Evolutionary conservation across 2,329 filamentous ascomycete species (phyloP).

Genomic region (Botrytis pseudocinerea): DNA sequence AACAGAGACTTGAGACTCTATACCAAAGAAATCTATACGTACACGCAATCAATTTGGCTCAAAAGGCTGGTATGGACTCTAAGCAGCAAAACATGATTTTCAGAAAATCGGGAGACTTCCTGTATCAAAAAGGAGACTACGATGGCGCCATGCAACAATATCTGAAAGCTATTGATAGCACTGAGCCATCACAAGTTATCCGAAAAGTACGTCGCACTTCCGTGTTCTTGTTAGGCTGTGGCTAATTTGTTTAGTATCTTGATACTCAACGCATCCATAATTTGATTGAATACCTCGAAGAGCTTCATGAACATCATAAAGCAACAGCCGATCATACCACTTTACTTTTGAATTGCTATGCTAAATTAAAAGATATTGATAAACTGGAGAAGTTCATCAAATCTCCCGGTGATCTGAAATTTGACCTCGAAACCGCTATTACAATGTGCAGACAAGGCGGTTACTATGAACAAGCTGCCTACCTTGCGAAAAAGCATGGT

Average conservation of each 20-base stretch:
- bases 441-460: constrained; percentile 96
- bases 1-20: constrained; percentile 88
- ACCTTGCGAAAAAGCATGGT: constrained; percentile 88
- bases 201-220: constrained; percentile 63
- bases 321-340: constrained; percentile 96
- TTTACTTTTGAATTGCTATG: constrained; percentile 92
- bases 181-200: constrained; percentile 94
- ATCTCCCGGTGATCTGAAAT: constrained; percentile 89
- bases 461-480: constrained; percentile 95
- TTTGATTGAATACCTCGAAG: constrained; percentile 93
- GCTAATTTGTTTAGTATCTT: constrained; percentile 64
- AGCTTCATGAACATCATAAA: constrained; percentile 89
- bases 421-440: constrained; percentile 95
- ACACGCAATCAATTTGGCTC: constrained; percentile 86
- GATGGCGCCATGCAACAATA: constrained; percentile 99
- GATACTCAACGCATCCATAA: constrained; percentile 98
- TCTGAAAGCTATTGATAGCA: constrained; percentile 91
- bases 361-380: constrained; percentile 93
- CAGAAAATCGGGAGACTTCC: constrained; percentile 86
- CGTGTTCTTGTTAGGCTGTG: neutral
- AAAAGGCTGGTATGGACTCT: constrained; percentile 78
- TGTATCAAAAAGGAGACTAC: constrained; percentile 94
- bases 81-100: constrained; percentile 89
- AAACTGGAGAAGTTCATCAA: constrained; percentile 98
- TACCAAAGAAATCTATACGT: constrained; percentile 94